Conservation (phyloP, 768 basidiomycete species). For the Suillus brevipes region DNA sequence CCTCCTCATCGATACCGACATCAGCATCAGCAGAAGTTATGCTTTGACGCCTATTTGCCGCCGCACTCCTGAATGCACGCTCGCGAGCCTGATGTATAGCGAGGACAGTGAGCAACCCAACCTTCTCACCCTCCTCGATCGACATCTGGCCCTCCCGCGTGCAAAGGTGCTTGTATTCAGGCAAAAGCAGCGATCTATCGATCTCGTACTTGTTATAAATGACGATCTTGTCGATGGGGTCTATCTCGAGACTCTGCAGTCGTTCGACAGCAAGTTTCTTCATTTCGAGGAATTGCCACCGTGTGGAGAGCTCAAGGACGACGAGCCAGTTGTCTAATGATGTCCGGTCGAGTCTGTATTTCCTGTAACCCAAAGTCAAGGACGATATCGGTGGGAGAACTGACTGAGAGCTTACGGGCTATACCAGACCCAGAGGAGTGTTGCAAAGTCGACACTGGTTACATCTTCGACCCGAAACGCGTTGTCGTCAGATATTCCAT, state of each 20-base stretch:
- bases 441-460: conserved; percentile 40
- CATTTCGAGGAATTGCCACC: conserved; percentile 57
- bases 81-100: conserved; percentile 59
- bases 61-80: conserved; percentile 35
- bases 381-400: neutral
- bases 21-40: conserved; percentile 23
- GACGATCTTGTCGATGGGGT: conserved; percentile 52
- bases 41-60: conserved; percentile 22
- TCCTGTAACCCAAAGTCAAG: neutral
- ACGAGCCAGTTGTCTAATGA: conserved; percentile 50
- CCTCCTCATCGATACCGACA: conserved; percentile 21
- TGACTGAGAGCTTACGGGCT: conserved; percentile 42
- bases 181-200: conserved; percentile 48
- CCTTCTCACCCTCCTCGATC: conserved; percentile 50
- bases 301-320: conserved; percentile 53
- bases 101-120: conserved; percentile 58
- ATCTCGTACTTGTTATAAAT: conserved; percentile 58
- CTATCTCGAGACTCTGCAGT: conserved; percentile 47
- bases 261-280: conserved; percentile 53
- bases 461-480: conserved; percentile 26
- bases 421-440: conserved; percentile 57
- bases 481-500: neutral
- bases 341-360: conserved; percentile 51
- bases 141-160: conserved; percentile 52
- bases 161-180: conserved; percentile 53